Evolutionary conservation across 2,329 filamentous ascomycete genomes (phyloP), one percentile per base, ranked within the genome.

Genomic region (Arthrobotrys sphaeroides): DNA sequence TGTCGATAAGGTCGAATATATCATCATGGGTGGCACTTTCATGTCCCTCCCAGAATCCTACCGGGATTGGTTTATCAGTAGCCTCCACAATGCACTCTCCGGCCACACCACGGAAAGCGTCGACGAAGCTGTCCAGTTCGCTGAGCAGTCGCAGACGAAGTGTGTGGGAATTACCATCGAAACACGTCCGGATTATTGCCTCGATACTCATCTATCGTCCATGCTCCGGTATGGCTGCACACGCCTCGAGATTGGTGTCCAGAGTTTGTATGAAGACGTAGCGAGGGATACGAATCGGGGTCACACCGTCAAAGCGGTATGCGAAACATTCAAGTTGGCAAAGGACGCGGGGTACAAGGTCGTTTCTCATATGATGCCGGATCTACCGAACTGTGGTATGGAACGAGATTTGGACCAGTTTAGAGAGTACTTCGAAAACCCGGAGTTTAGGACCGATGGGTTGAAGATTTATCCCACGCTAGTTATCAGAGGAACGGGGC

Each of bases 341-440:
- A 99, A 99, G 83, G 96, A 99, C 82, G 93, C 96, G 4, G 95
- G 95, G 0, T 99, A 97, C 87, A 99, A 99, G 83, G 95, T 99
- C 0, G 95, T 99, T 77, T 96, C 92, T 78, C 95, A 99, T 84
- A 99, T 99, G 95, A 99, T 99, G 95, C 95, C 95, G 0, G 95
- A 99, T 82, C 84, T 99, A 53, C 95, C 95, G 2, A 99, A 99
- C 80, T 95, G 99, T 1, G 95, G 95, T 68, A 97, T 98, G 91
- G 96, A 99, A 84, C 90, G 95, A 80, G 95, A 99, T 81, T 86
- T 99, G 45, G 94, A 96, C 81, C 95, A 99, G 80, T 99, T 99
- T 83, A 88, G 92, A 78, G 96, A 99, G 82, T 99, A 99, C 82
- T 99, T 99, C 80, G 93, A 97, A 81, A 98, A 93, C 82, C 95